Evolutionary conservation across 495 filamentous ascomycete species (phyloP).

Genomic region (Corynascus novoguineensis): DNA sequence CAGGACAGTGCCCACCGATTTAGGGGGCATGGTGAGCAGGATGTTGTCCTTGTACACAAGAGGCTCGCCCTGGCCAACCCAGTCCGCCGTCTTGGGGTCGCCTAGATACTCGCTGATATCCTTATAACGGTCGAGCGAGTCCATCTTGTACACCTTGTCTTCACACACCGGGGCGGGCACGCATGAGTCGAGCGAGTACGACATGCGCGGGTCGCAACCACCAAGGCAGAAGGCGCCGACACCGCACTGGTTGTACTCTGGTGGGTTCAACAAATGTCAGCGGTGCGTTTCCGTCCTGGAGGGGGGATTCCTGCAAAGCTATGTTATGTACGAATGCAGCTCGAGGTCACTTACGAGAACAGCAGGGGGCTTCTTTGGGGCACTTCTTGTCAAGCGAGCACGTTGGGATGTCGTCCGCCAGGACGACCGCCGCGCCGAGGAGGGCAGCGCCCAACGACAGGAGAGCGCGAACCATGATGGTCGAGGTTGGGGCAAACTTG

Average conservation of each 20-base stretch:
- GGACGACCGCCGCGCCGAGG: constrained; percentile 36
- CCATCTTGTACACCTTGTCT: constrained; percentile 64
- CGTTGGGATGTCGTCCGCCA: constrained; percentile 26
- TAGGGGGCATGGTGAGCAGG: constrained; percentile 79
- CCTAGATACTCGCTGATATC: constrained; percentile 79
- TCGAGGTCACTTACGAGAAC: constrained; percentile 67
- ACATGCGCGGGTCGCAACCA: constrained; percentile 84
- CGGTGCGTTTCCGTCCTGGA: neutral
- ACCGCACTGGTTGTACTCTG: constrained; percentile 92
- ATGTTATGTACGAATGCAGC: neutral
- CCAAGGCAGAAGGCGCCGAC: constrained; percentile 93
- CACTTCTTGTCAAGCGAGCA: constrained; percentile 59
- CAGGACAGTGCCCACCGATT: constrained; percentile 80
- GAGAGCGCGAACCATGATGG: constrained; percentile 35
- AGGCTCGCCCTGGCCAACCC: constrained; percentile 79
- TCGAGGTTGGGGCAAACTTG: too few species aligned
- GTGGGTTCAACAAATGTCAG: constrained; percentile 24
- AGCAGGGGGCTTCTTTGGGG: constrained; percentile 74
- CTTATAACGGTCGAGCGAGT: constrained; percentile 59
- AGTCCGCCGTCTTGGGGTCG: constrained; percentile 69
- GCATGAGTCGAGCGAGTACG: constrained; percentile 76
- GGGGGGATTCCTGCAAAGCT: neutral
- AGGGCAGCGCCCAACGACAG: constrained; percentile 37
- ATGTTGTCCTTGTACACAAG: constrained; percentile 56
- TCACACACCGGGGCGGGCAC: constrained; percentile 79